Base-by-base conservation (phyloP, 345 rosid species). In the Lepidium africanum region DNA sequence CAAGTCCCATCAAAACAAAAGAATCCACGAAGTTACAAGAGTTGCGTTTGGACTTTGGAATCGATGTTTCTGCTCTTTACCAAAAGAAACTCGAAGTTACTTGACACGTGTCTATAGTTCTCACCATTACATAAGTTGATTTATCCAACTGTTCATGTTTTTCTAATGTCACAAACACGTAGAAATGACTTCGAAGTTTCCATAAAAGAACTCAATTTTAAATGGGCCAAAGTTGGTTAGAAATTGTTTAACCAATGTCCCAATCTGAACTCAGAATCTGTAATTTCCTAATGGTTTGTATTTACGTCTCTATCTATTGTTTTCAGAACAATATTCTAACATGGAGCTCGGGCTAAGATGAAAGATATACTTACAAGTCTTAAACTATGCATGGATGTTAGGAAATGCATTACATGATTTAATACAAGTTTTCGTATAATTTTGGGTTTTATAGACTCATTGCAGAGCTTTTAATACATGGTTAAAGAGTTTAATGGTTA, bases 91-190 rank as follows among this genome's bases (percentile, higher is more conserved):
- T 37, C 30, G 49, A 36, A 15, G 68, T 61, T 61, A 41, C n/a
- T 36, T 33, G 68, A 41, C 67, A 62, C 60, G 37, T 70, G 69
- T 70, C 75, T n/a, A 21, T 10, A 25, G 19, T 19, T 6, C 32
- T 41, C 37, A 58, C 58, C 67, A 59, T 40, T 15, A 35, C 10
- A 17, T 23, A 3, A 39, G 49, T 59, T 59, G 50, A 57, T 43
- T 35, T 45, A 40, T 16, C 42, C 71, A 25, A 54, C 63, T 21
- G 72, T 45, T 56, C 65, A 23, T 46, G 3, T 7, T 41, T 40
- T 39, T 11, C 13, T 50, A 36, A 59, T n/a, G 60, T 40, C 36
- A 41, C 60, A 2, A 40, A 23, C 49, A 40, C 42, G 15, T 39
- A 59, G 60, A 50, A 50, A 59, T 21, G 52, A 40, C 27, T 39